A percentile compares a stretch with the other conserved stretches of the same genome.
phyloP scores from a whole-genome alignment of 2,329 filamentous ascomycete genomes.

The Penicillium sp. region DNA sequence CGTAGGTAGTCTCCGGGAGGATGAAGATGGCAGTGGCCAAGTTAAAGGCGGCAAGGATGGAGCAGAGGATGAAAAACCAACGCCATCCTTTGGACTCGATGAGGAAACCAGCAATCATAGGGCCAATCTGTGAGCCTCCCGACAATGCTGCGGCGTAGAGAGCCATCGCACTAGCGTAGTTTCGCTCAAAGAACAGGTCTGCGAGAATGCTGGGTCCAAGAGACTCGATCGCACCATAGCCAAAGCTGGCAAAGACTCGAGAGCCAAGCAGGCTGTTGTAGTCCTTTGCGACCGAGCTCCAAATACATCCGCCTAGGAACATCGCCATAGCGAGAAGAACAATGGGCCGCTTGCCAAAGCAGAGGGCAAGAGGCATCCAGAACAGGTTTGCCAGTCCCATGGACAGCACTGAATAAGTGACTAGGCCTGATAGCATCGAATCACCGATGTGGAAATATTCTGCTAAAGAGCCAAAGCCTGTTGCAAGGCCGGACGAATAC shows the following conservation, averaged over 20 bases:
- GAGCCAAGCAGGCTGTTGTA: constrained; percentile 34
- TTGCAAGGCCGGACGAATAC: constrained; percentile 29
- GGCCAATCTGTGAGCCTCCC: constrained; percentile 36
- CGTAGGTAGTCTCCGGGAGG: constrained; percentile 37
- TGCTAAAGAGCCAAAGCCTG: constrained; percentile 24
- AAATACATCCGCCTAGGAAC: constrained; percentile 32
- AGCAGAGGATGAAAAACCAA: constrained; percentile 39
- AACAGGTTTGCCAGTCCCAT: constrained; percentile 32
- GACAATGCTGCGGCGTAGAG: constrained; percentile 34
- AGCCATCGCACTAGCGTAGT: constrained; percentile 35
- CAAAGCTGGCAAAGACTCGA: constrained; percentile 34
- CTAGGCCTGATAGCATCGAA: constrained; percentile 16
- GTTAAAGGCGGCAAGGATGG: constrained; percentile 33
- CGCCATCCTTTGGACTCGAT: constrained; percentile 37
- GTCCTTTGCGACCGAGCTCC: constrained; percentile 32
- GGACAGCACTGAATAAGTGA: constrained; percentile 26
- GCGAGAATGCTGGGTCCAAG: constrained; percentile 36
- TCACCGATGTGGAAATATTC: constrained; percentile 19
- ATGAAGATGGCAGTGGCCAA: constrained; percentile 33
- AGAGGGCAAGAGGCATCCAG: constrained; percentile 39
- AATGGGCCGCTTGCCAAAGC: constrained; percentile 39
- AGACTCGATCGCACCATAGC: constrained; percentile 31
- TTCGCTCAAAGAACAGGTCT: constrained; percentile 27
- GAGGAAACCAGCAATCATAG: constrained; percentile 36
- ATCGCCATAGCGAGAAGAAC: constrained; percentile 32